Base-by-base conservation (phyloP, 2,329 filamentous ascomycete genomes). In the Clonostachys chloroleuca region DNA sequence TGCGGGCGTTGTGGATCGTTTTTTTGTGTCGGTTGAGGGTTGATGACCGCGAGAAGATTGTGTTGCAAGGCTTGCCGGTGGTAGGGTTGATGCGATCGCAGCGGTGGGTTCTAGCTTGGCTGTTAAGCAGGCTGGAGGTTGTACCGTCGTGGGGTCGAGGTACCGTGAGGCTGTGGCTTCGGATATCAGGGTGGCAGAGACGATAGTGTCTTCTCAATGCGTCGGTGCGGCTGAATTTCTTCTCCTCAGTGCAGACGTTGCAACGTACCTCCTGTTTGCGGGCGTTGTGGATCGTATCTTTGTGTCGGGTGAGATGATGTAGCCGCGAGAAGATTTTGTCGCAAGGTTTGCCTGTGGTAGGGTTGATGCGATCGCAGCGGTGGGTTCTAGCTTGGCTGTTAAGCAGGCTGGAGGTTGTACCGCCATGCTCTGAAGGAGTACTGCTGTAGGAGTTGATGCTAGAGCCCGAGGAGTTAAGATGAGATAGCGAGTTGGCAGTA, bases 1-100 rank as follows among this genome's bases (percentile, higher is more conserved):
- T 96, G 58, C 89, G 84, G 2, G 84, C 86, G 58, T 96, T 96
- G 77, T 97, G 94, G 53, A 97, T 97, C 0, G 94, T 97, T 55
- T 96, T 92, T 65, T 99, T 94, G 62, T 99, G 94, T 18, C 94
- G 80, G 0, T 94, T 99, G 45, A 99, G 77, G 66, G n/a, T n/a
- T 99, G 94, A 74, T 99, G 97, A 94, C 17, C 94, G 78, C 1
- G 92, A 96, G 68, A 99, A 97, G 46, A 96, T 77, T 0, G 91
- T 95, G 63, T 89, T 92, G 78, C 94, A 97, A 0, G 91, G 87
- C 71, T 96, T 96, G 53, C 90, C 89, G 0, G 94, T 97, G 53
- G 89, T 92, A 2, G 92, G 92, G 67, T 97, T 97, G 69, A 92
- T 89, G 55, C 92, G 84, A 60, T 92, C 88, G 67, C 94, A 99